Evolutionary conservation across 257 asterid species (phyloP).

Genomic region (Scutellaria minor): DNA sequence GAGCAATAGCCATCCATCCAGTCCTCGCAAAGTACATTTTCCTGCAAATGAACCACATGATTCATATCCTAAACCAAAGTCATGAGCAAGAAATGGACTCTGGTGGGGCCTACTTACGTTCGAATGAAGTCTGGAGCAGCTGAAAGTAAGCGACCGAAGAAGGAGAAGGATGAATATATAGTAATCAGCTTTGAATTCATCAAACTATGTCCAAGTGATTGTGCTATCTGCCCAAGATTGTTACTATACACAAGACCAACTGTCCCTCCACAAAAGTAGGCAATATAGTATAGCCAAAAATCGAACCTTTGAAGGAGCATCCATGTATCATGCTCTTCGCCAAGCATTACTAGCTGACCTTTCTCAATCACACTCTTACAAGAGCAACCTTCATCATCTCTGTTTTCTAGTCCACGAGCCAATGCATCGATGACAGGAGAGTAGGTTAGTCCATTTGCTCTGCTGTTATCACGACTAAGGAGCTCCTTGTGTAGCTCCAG

Average conservation of each 20-base stretch:
- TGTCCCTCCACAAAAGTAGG: conserved; percentile 90
- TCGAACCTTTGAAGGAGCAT: conserved; percentile 66
- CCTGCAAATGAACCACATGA: conserved; percentile 45
- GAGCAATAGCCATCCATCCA: conserved; percentile 82
- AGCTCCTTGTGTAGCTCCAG: conserved; percentile 68
- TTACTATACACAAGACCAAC: conserved; percentile 89
- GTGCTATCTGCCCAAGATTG: conserved; percentile 88
- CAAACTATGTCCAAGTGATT: conserved; percentile 73
- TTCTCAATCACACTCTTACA: conserved; percentile 49
- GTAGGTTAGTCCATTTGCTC: conserved; percentile 35
- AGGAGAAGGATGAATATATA: conserved; percentile 78
- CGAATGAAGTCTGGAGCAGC: conserved; percentile 80
- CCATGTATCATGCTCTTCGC: conserved; percentile 69
- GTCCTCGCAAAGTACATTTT: conserved; percentile 75
- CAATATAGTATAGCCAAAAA: conserved; percentile 76
- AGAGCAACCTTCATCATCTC: conserved; percentile 40
- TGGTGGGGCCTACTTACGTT: conserved; percentile 51
- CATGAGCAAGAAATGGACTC: background rate
- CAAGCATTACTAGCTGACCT: conserved; percentile 67
- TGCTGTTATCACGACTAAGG: conserved; percentile 45
- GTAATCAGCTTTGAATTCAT: conserved; percentile 68
- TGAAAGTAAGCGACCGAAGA: conserved; percentile 93
- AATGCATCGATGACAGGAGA: conserved; percentile 21
- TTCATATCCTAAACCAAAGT: too few species aligned
- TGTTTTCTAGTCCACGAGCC: conserved; percentile 22